Conservation (phyloP, 192 early-diverging fungal species). For the Dimargaris xerosporica region DNA sequence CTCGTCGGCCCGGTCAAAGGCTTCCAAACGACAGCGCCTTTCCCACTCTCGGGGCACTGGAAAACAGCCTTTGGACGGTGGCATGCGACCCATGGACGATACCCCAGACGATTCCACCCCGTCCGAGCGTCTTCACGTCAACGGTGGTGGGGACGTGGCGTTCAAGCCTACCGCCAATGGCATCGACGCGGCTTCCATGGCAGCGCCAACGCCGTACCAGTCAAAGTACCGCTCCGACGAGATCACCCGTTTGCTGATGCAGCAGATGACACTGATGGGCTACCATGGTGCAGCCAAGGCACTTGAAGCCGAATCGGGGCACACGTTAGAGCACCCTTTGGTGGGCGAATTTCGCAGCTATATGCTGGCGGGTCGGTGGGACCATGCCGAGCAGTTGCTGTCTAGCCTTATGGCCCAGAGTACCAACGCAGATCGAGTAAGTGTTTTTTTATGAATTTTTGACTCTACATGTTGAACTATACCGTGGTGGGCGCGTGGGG, state of each 20-base stretch:
- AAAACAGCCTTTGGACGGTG: neutral
- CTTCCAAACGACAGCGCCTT: neutral
- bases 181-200: too few relatives aligned
- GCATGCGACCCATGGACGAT: neutral
- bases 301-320: conserved; percentile 70
- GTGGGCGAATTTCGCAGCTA: conserved; percentile 52
- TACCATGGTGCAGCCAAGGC: conserved; percentile 49
- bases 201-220: neutral
- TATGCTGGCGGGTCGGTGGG: conserved; percentile 70
- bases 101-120: neutral
- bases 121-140: neutral
- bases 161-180: neutral
- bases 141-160: neutral
- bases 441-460: neutral
- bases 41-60: neutral
- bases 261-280: conserved; percentile 69
- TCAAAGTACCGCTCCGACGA: conserved; percentile 32
- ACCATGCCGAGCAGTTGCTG: conserved; percentile 40
- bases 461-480: neutral
- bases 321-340: conserved; percentile 50
- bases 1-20: too few relatives aligned
- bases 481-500: neutral
- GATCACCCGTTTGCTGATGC: conserved; percentile 75
- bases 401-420: conserved; percentile 10
- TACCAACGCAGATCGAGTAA: conserved; percentile 8